Percentiles rank a stretch among this genome's conserved stretches.
These are phyloP conservation scores for Aspergillus flavus DNA, from an alignment of 2,329 filamentous ascomycete species.

Conservation along the genomic window DNA sequence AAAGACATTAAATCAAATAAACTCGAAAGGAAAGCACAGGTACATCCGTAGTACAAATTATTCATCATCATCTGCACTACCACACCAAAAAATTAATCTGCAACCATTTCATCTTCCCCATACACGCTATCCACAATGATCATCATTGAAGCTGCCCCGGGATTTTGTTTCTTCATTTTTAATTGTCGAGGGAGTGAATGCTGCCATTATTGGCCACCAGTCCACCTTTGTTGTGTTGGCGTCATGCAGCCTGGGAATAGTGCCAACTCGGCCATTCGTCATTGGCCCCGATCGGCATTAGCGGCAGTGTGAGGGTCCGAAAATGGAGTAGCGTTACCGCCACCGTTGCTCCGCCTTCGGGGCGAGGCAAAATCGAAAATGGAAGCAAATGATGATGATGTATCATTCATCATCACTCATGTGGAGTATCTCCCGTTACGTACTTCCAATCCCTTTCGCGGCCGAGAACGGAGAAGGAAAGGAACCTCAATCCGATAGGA, in stretches of 20 bases:
- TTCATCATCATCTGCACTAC: not conserved
- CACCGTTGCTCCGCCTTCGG: constrained; percentile 32
- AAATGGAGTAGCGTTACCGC: constrained; percentile 29
- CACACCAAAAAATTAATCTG: not conserved
- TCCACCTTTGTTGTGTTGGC: constrained; percentile 29
- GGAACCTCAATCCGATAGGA: not conserved
- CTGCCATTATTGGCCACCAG: constrained; percentile 28
- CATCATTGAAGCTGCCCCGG: constrained; percentile 13
- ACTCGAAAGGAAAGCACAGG: not conserved
- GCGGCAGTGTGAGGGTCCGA: constrained; percentile 27
- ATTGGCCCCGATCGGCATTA: constrained; percentile 28
- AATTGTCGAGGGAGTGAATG: constrained; percentile 11
- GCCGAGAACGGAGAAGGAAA: not conserved
- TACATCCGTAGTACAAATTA: not conserved
- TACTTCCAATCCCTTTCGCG: not conserved
- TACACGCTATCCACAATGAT: constrained; percentile 4
- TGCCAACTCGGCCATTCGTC: constrained; percentile 19
- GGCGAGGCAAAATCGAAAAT: constrained; percentile 13
- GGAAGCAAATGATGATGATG: constrained; percentile 9
- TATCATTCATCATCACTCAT: constrained; percentile 6
- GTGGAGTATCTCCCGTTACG: constrained; percentile 8
- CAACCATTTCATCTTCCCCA: constrained; percentile 4
- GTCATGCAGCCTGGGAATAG: constrained; percentile 38
- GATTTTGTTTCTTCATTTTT: constrained; percentile 5
- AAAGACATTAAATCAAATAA: not conserved